These are phyloP conservation scores for Fusarium pininemorale DNA, from an alignment of 2,329 filamentous ascomycete genomes.

Conservation along the genomic window DNA sequence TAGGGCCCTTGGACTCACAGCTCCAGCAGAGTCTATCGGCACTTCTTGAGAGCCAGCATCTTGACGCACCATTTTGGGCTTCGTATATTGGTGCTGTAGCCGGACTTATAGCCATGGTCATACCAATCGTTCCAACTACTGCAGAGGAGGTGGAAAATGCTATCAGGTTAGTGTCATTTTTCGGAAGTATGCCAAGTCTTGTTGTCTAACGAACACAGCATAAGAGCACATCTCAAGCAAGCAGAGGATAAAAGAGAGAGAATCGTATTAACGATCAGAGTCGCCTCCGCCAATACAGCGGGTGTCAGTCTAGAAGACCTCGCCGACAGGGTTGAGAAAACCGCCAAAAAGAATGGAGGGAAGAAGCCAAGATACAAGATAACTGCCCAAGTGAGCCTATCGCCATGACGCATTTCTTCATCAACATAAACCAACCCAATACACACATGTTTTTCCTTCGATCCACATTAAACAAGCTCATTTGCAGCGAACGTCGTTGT, in stretches of 20 bases:
- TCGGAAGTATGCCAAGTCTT: not conserved
- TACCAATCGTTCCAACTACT: constrained; percentile 53
- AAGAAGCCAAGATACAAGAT: constrained; percentile 48
- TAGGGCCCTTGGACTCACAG: constrained; percentile 58
- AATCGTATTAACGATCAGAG: constrained; percentile 49
- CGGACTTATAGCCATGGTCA: constrained; percentile 53
- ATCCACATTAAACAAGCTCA: constrained; percentile 7
- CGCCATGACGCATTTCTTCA: constrained; percentile 34
- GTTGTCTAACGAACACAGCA: constrained; percentile 42
- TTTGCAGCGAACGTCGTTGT: constrained; percentile 30
- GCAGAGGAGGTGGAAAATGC: constrained; percentile 46
- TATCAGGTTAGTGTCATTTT: constrained; percentile 51
- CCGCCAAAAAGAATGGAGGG: constrained; percentile 46
- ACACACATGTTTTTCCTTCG: constrained; percentile 12
- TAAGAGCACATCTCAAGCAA: constrained; percentile 41
- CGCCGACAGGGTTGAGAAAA: constrained; percentile 45
- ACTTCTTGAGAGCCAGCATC: constrained; percentile 51
- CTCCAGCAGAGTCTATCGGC: constrained; percentile 55
- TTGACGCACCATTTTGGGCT: constrained; percentile 60
- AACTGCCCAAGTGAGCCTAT: constrained; percentile 42
- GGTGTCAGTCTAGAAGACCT: constrained; percentile 49
- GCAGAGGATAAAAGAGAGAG: constrained; percentile 49
- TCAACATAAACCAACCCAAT: constrained; percentile 23
- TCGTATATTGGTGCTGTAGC: constrained; percentile 62
- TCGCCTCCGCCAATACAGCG: constrained; percentile 43